Percentiles rank a stretch among this genome's conserved stretches.
phyloP scores from a whole-genome alignment of 805 yeast genomes.

The Nakazawaea wickerhamii region DNA sequence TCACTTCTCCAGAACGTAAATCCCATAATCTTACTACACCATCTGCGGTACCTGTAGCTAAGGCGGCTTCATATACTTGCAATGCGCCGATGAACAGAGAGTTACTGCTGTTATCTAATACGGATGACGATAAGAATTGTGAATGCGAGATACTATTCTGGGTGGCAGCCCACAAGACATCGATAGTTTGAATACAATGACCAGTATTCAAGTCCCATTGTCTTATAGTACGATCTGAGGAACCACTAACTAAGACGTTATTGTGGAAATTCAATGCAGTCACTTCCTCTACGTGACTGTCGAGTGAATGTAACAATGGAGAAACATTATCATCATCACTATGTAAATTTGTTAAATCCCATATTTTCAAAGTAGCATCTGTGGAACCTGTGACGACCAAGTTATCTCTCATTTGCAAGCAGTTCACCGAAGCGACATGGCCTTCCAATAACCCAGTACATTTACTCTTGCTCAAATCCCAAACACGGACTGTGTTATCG shows the following conservation, averaged over 20 bases:
- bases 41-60: constrained; percentile 75
- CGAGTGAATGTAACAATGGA: constrained; percentile 44
- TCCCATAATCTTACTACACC: constrained; percentile 77
- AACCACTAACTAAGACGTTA: constrained; percentile 57
- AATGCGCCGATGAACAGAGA: constrained; percentile 55
- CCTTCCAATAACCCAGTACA: constrained; percentile 51
- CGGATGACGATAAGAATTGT: constrained; percentile 13
- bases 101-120: background rate
- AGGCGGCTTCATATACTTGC: constrained; percentile 69
- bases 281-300: constrained; percentile 62
- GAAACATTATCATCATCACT: constrained; percentile 21
- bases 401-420: constrained; percentile 52
- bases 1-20: constrained; percentile 61
- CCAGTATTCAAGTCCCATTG: constrained; percentile 73
- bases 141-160: constrained; percentile 15
- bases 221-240: constrained; percentile 64
- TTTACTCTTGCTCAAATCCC: constrained; percentile 66
- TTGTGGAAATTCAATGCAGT: constrained; percentile 56
- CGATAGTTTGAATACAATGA: constrained; percentile 63
- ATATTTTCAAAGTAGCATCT: constrained; percentile 58
- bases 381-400: constrained; percentile 50
- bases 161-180: constrained; percentile 56
- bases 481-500: constrained; percentile 74
- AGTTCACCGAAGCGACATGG: constrained; percentile 52
- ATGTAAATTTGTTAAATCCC: constrained; percentile 41